Base-by-base conservation (phyloP, 805 yeast species). In the Lipomyces sp. region DNA sequence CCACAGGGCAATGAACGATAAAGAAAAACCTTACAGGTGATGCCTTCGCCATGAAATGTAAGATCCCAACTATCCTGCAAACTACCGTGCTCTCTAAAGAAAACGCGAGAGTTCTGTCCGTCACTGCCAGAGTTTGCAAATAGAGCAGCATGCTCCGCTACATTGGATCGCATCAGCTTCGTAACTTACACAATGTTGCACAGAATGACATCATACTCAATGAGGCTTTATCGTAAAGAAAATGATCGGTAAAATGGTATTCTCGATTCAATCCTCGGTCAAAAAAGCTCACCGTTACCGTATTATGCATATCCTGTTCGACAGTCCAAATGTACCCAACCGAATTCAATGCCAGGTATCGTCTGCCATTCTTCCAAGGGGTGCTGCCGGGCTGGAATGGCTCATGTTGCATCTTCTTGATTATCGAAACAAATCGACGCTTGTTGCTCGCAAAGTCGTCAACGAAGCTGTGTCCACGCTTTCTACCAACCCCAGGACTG, bases 371-470 rank as follows among this genome's bases (percentile, higher is more conserved):
- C 39, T 78, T 77, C 89, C 93, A 92, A 0, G 97, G 97, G 0
- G 98, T 94, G 5, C 89, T 85, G 1, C 98, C 98, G 0, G 91
- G 90, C 2, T 96, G 91, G 72, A 87, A 89, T 0, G 97, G 93
- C 57, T 78, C 65, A 57, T 71, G 76, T 34, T 58, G 60, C 24
- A 55, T 35, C 15, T 34, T 34, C 35, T 56, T 42, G 35, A 65
- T n/a, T 33, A 58, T 61, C 24, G 51, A 35, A 30, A 56, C 53
- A 13, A 63, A 57, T 29, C 57, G 56, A 18, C 64, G 42, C 15
- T 62, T 64, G 15, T 50, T 57, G 45, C 60, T 45, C 4, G 59
- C 51, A 18, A 35, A 45, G 13, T 61, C 62, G 24, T 64, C 59
- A 6, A 18, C 39, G 4, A 51, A 51, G 13, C 8, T 39, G 29